Evolutionary conservation across 331 rosid genomes (phyloP).

Genomic region (Rhamnella rubrinervis): DNA sequence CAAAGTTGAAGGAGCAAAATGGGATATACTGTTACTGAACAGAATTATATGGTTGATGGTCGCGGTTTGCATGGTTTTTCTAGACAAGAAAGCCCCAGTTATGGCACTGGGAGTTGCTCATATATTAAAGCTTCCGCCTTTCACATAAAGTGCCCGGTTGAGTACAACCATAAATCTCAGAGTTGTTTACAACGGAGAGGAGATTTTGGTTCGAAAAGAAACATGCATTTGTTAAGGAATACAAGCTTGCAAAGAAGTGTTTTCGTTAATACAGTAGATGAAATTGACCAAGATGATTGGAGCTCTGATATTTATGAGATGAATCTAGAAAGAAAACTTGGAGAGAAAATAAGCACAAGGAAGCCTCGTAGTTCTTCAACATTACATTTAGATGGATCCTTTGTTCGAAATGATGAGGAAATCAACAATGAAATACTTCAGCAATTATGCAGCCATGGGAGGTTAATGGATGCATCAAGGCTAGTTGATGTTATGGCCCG

Average conservation of each 20-base stretch:
- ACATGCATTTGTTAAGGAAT: constrained; percentile 5
- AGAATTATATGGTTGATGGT: constrained; percentile 34
- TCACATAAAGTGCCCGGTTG: constrained; percentile 24
- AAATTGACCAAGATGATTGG: constrained; percentile 42
- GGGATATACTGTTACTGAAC: constrained; percentile 47
- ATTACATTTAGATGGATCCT: constrained; percentile 44
- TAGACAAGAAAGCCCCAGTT: constrained; percentile 35
- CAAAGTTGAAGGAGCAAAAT: constrained; percentile 32
- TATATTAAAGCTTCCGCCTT: constrained; percentile 24
- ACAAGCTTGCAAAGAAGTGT: constrained; percentile 39
- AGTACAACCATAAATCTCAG: constrained; percentile 26
- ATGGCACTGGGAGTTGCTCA: constrained; percentile 27
- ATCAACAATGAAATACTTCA: constrained; percentile 63
- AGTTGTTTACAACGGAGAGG: constrained; percentile 35
- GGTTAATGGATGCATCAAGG: constrained; percentile 53
- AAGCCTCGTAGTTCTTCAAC: constrained; percentile 31
- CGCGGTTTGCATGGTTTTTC: constrained; percentile 33
- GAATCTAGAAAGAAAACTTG: constrained; percentile 22
- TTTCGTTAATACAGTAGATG: constrained; percentile 51
- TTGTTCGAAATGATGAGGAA: constrained; percentile 50
- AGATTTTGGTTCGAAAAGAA: constrained; percentile 22
- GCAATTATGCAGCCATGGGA: constrained; percentile 59
- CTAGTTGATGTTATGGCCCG: constrained; percentile 77
- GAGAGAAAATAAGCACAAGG: constrained; percentile 34
- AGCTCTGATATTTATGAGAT: constrained; percentile 26